Conservation (phyloP, 208 protist species). For the Leishmania martiniquensis region DNA sequence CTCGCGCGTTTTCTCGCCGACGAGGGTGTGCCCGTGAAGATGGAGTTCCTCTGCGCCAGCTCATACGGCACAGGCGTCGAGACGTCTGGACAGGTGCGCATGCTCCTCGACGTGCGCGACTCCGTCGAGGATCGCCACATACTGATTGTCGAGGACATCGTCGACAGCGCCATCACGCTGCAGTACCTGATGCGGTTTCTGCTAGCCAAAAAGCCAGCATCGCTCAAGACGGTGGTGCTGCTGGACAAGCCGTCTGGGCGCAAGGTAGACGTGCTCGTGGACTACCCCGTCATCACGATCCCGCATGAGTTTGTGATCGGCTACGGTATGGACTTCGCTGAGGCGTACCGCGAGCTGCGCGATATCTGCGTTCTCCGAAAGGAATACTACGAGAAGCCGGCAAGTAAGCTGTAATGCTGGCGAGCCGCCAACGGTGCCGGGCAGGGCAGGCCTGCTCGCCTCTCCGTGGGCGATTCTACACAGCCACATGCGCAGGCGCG, state of each 20-base stretch:
- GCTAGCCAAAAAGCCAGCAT: slow-evolving; percentile 59
- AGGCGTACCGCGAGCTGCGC: slow-evolving; percentile 81
- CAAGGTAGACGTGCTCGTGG: slow-evolving; percentile 44
- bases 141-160: slow-evolving; percentile 92
- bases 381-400: slow-evolving; percentile 55
- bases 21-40: slow-evolving; percentile 61
- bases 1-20: slow-evolving; percentile 66
- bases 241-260: slow-evolving; percentile 83
- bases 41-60: slow-evolving; percentile 91
- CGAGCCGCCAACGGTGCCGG: not conserved
- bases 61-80: slow-evolving; percentile 55
- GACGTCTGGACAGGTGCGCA: slow-evolving; percentile 81
- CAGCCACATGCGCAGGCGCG: not conserved
- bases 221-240: slow-evolving; percentile 82
- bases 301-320: slow-evolving; percentile 85
- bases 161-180: slow-evolving; percentile 87
- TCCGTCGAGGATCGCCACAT: slow-evolving; percentile 77
- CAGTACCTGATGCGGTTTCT: slow-evolving; percentile 69
- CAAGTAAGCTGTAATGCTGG: slow-evolving; percentile 32
- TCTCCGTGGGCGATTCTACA: not conserved
- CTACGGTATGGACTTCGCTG: slow-evolving; percentile 92
- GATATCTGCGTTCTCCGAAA: slow-evolving; percentile 76
- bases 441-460: not conserved
- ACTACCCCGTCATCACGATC: slow-evolving; percentile 80
- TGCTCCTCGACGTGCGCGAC: slow-evolving; percentile 84